phyloP scores from a whole-genome alignment of 2,329 filamentous ascomycete genomes.

The Neocatenulostroma microsporum region DNA sequence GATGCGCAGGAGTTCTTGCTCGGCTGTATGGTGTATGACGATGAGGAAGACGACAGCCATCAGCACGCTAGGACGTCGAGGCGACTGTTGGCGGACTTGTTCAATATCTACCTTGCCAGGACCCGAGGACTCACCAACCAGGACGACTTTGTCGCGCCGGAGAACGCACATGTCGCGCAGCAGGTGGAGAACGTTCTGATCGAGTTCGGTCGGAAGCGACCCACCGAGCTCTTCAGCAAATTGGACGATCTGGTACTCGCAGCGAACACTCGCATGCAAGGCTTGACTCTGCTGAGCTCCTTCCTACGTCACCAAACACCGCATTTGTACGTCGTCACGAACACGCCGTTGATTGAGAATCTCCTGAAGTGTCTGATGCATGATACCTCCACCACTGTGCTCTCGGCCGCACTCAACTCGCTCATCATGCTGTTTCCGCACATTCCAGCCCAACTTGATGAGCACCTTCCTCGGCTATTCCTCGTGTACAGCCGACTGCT shows the following conservation, averaged over 20 bases:
- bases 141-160: constrained; percentile 30
- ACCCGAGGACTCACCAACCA: constrained; percentile 33
- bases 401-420: constrained; percentile 66
- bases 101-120: constrained; percentile 37
- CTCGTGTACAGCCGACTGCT: constrained; percentile 72
- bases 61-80: constrained; percentile 45
- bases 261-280: constrained; percentile 55
- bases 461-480: constrained; percentile 65
- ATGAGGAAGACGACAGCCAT: constrained; percentile 41
- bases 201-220: constrained; percentile 57
- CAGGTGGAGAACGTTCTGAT: constrained; percentile 48
- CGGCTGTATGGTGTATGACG: constrained; percentile 56
- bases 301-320: constrained; percentile 72
- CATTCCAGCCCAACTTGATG: constrained; percentile 63
- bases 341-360: constrained; percentile 64
- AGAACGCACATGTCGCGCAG: constrained; percentile 41
- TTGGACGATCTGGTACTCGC: constrained; percentile 60
- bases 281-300: constrained; percentile 59
- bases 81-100: constrained; percentile 50
- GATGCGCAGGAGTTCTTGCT: constrained; percentile 60
- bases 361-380: constrained; percentile 66
- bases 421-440: constrained; percentile 77
- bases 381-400: constrained; percentile 67
- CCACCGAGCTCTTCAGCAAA: constrained; percentile 60
- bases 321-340: constrained; percentile 64